These are phyloP conservation scores for Monosporascus sp. DNA, from an alignment of 2,329 filamentous ascomycete genomes.

Conservation along the genomic window DNA sequence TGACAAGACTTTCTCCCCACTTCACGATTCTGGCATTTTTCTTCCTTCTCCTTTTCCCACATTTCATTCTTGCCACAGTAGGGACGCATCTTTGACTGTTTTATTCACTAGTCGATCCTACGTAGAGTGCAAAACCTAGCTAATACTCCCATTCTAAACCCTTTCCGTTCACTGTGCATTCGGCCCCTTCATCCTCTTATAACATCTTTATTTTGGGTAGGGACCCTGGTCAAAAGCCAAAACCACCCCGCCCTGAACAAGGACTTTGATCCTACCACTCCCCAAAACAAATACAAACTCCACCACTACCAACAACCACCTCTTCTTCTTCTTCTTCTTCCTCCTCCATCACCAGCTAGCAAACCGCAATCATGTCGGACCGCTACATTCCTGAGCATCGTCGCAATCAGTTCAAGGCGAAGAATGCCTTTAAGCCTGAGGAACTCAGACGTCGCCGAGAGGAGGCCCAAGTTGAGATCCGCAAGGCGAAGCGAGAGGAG, in stretches of 20 bases:
- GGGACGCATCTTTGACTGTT: no score
- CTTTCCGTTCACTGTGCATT: no score
- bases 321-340: no score
- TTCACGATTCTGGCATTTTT: conserved; percentile 7
- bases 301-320: conserved; percentile 3
- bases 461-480: conserved; percentile 98
- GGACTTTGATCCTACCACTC: no score
- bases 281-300: no score
- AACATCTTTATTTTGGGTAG: no score
- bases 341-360: conserved; percentile 5
- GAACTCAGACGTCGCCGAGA: conserved; percentile 97
- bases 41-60: conserved; percentile 12
- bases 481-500: conserved; percentile 97
- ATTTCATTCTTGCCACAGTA: neutral
- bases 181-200: no score
- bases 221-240: no score
- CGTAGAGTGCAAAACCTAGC: no score
- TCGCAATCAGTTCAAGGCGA: conserved; percentile 98
- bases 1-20: conserved; percentile 5
- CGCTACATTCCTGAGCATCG: conserved; percentile 99
- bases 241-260: no score
- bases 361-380: conserved; percentile 75
- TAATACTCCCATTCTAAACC: no score
- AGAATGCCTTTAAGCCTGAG: conserved; percentile 98
- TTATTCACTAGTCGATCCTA: no score